Conservation (phyloP, 495 filamentous ascomycete species). For the Daldinia vernicosa region DNA sequence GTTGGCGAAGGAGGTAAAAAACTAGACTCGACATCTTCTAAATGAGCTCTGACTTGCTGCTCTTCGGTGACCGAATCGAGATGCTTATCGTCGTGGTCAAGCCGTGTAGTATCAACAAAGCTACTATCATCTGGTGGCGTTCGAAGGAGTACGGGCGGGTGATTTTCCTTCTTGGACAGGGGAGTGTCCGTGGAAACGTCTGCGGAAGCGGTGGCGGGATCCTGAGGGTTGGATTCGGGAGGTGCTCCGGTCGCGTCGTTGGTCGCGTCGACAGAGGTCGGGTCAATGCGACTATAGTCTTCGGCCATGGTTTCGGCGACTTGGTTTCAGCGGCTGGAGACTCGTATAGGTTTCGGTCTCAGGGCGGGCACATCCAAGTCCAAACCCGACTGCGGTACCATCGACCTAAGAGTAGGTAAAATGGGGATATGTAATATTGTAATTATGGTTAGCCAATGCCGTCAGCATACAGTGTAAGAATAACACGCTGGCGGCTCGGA, state of each 20-base stretch:
- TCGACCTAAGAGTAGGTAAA: slow-evolving; percentile 39
- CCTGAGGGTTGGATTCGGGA: slow-evolving; percentile 2
- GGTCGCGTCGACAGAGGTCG: slow-evolving; percentile 7
- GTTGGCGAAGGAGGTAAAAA: slow-evolving; percentile 70
- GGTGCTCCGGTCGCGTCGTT: slow-evolving; percentile 11
- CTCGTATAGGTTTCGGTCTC: slow-evolving; percentile 12
- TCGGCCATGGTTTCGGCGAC: slow-evolving; percentile 42
- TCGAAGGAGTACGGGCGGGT: slow-evolving; percentile 12
- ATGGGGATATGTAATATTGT: slow-evolving; percentile 34
- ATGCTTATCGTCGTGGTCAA: slow-evolving; percentile 48
- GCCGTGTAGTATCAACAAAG: slow-evolving; percentile 54
- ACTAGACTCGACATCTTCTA: slow-evolving; percentile 90
- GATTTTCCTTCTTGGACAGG: slow-evolving; percentile 31
- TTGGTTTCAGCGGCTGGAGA: slow-evolving; percentile 7
- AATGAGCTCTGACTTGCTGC: slow-evolving; percentile 60
- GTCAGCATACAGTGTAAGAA: slow-evolving; percentile 12
- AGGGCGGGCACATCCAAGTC: slow-evolving; percentile 3
- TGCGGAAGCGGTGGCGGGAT: not conserved
- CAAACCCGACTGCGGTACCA: slow-evolving; percentile 12
- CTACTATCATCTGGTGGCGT: slow-evolving; percentile 49
- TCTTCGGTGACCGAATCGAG: slow-evolving; percentile 57
- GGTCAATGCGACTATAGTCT: slow-evolving; percentile 37
- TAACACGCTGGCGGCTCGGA: slow-evolving; percentile 18
- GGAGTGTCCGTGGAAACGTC: slow-evolving; percentile 10
- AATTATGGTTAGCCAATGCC: slow-evolving; percentile 26